Conservation (phyloP, 1,284 basidiomycete genomes). For the Cutaneotrichosporon cutaneum region DNA sequence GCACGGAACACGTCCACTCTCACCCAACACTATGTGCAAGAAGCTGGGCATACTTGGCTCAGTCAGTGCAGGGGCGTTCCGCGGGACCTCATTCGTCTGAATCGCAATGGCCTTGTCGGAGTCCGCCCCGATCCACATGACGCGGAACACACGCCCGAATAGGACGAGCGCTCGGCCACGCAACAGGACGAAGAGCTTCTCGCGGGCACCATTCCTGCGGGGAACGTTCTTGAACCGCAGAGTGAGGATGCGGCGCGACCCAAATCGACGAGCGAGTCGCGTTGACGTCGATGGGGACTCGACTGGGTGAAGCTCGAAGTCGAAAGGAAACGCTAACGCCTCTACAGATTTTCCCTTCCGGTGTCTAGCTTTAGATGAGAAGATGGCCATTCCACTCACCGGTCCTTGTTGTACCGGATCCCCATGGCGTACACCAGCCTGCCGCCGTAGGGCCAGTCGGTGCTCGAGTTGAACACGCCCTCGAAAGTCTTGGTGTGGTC, state of each 20-base stretch:
- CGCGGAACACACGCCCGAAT: conserved; percentile 36
- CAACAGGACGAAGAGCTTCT: conserved; percentile 27
- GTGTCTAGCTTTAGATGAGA: not conserved
- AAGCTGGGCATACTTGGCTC: conserved; percentile 19
- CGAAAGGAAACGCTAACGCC: conserved; percentile 6
- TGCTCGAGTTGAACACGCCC: conserved; percentile 22
- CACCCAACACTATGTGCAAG: conserved; percentile 25
- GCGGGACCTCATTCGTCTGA: conserved; percentile 28
- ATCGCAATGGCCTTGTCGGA: conserved; percentile 31
- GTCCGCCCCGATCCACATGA: conserved; percentile 34
- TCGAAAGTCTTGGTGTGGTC: not conserved
- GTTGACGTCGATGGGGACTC: conserved; percentile 39
- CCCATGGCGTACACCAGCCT: conserved; percentile 29
- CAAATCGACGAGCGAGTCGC: conserved; percentile 39
- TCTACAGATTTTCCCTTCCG: not conserved
- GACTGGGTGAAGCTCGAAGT: conserved; percentile 25
- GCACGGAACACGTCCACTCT: not conserved
- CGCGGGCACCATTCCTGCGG: conserved; percentile 2
- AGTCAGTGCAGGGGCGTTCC: not conserved
- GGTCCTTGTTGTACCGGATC: conserved; percentile 12
- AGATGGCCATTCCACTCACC: not conserved
- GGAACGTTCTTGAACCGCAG: conserved; percentile 27
- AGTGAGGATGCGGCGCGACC: conserved; percentile 35
- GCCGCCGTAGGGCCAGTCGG: conserved; percentile 37
- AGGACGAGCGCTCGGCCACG: conserved; percentile 33